Base-by-base conservation (phyloP, 345 rosid species). In the Crucihimalaya himalaica region DNA sequence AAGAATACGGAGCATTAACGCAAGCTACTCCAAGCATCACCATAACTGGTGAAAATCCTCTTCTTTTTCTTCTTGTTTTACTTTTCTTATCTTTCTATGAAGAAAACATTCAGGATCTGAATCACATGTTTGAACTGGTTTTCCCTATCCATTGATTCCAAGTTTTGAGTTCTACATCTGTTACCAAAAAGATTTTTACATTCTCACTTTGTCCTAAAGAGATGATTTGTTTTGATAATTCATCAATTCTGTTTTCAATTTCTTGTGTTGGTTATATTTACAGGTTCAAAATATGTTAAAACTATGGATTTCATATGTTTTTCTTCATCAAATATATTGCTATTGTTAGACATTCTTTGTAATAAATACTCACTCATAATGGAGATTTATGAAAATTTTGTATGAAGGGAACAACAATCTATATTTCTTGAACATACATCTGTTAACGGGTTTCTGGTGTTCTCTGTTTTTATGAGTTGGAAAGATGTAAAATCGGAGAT, bases 1-100 rank as follows among this genome's bases (percentile, higher is more conserved):
- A 88, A 86, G 87, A 89, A 81, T 46, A 54, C 25, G 2, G 81
- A 71, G 63, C 31, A 59, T 42, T 71, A 56, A 25, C 34, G 28
- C 51, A 59, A 45, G 63, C 46, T 23, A 47, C 59, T 18, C 35
- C 29, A 28, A 74, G 37, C 52, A 61, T 45, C 60, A 70, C 52
- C 15, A 47, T 19, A 31, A 32, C 21, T 59, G 74, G 74, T 53
- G 73, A 68, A 54, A 62, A 16, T 31, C 12, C 11, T 53, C 35
- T 53, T 46, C 39, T 13, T 46, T n/a, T 18, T 45, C 29, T 54
- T 63, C 31, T 73, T 43, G 13, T 59, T 40, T 1, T 65, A 56
- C 31, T 54, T 16, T 54, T 43, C 35, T 28, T 25, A 15, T 53
- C 3, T 66, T 48, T 59, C 58, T 47, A 25, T 73, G 54, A 63